phyloP scores from a whole-genome alignment of 371 early-diverging fungal genomes.

The Batrachochytrium dendrobatidis region DNA sequence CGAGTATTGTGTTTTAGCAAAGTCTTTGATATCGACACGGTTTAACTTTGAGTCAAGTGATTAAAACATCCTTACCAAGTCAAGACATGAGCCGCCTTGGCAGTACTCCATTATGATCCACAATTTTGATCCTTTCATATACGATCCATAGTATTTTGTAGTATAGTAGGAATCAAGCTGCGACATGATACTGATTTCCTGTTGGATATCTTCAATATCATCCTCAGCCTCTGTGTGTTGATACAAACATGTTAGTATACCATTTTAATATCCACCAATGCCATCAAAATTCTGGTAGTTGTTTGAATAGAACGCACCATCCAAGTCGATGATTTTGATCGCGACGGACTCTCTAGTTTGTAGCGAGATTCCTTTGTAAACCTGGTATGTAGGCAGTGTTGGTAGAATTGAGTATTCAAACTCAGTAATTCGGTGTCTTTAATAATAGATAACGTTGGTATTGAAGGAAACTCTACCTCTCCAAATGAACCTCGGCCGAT shows the following conservation, averaged over 20 bases:
- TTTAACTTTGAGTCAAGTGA: background rate
- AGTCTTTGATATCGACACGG: background rate
- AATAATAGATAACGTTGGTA: no score
- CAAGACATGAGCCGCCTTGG: conserved; percentile 37
- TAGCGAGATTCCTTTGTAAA: conserved; percentile 34
- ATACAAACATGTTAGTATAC: background rate
- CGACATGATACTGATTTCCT: conserved; percentile 92
- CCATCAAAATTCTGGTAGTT: background rate
- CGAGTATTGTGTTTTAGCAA: background rate
- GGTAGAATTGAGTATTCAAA: no score
- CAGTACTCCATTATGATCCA: conserved; percentile 53
- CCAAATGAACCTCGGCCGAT: conserved; percentile 22
- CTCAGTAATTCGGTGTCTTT: no score
- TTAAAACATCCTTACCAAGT: conserved; percentile 29
- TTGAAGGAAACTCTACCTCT: no score
- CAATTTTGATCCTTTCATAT: conserved; percentile 23
- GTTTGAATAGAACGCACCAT: conserved; percentile 20
- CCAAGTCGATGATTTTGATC: conserved; percentile 46
- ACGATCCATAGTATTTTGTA: conserved; percentile 66
- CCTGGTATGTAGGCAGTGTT: no score
- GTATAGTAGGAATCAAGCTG: conserved; percentile 86
- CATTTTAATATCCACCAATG: background rate
- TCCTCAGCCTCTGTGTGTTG: conserved; percentile 72
- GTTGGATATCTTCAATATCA: conserved; percentile 96
- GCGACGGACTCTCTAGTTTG: conserved; percentile 31